These are phyloP conservation scores for Linnemannia schmuckeri DNA, from an alignment of 192 early-diverging fungal species.

Conservation along the genomic window DNA sequence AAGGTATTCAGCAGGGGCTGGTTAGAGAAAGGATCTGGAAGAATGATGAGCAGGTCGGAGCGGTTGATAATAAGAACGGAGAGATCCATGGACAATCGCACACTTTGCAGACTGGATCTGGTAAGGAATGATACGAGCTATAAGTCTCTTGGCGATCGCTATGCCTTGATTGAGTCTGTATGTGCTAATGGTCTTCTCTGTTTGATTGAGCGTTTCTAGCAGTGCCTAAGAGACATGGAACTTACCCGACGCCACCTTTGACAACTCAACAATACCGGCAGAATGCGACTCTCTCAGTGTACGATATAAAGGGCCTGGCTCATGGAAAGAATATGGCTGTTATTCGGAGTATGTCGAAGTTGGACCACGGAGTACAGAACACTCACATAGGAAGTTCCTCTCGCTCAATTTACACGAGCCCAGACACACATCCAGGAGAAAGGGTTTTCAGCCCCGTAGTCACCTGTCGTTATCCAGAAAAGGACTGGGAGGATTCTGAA, in stretches of 20 bases:
- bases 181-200: background rate
- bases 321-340: constrained; percentile 20
- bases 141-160: background rate
- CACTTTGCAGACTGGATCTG: background rate
- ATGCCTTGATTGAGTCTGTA: background rate
- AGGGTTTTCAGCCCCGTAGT: constrained; percentile 34
- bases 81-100: background rate
- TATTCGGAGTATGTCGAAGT: constrained; percentile 22
- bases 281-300: constrained; percentile 12
- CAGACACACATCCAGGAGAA: constrained; percentile 39
- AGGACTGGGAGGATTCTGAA: constrained; percentile 44
- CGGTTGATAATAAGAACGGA: background rate
- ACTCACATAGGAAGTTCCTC: background rate
- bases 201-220: background rate
- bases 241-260: background rate
- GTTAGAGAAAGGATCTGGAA: constrained; percentile 12
- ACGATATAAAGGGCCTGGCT: constrained; percentile 22
- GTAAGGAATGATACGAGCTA: background rate
- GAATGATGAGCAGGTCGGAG: no score
- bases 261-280: constrained; percentile 9
- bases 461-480: constrained; percentile 46
- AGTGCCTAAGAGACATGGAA: background rate
- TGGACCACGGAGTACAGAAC: background rate
- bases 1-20: constrained; percentile 21
- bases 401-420: background rate